Conservation (phyloP, 2,329 filamentous ascomycete genomes). For the Phyllosticta paracitricarpa region DNA sequence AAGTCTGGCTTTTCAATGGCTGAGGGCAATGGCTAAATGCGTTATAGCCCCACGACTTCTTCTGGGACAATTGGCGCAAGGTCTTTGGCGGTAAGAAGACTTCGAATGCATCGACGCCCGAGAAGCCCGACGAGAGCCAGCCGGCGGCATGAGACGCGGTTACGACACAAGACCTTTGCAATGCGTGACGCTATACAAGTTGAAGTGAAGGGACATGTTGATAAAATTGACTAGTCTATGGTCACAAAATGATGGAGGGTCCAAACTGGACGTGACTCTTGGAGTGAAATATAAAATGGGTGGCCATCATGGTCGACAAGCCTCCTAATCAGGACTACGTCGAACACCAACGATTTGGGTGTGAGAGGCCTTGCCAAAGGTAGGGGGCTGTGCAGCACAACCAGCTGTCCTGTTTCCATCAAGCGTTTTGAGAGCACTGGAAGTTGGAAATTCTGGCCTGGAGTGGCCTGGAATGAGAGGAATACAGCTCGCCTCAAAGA, state of each 20-base stretch:
- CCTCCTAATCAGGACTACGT: too few relatives aligned
- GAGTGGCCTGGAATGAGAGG: too few relatives aligned
- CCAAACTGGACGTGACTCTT: background rate
- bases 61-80: background rate
- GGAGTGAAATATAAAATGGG: too few relatives aligned
- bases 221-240: too few relatives aligned
- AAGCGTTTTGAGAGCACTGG: too few relatives aligned
- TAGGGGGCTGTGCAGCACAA: too few relatives aligned
- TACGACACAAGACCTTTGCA: background rate
- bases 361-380: too few relatives aligned
- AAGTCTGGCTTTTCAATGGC: background rate
- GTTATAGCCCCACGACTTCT: background rate
- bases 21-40: background rate
- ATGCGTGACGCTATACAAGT: background rate
- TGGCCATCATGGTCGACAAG: too few relatives aligned
- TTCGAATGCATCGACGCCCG: background rate
- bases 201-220: background rate
- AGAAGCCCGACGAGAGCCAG: background rate
- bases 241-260: background rate
- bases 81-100: background rate
- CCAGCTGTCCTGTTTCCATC: too few relatives aligned
- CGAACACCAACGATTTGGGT: too few relatives aligned
- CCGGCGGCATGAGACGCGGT: background rate
- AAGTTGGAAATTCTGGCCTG: too few relatives aligned
- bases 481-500: background rate